phyloP scores from a whole-genome alignment of 148 eudicot genomes.

The Cornus suecica region DNA sequence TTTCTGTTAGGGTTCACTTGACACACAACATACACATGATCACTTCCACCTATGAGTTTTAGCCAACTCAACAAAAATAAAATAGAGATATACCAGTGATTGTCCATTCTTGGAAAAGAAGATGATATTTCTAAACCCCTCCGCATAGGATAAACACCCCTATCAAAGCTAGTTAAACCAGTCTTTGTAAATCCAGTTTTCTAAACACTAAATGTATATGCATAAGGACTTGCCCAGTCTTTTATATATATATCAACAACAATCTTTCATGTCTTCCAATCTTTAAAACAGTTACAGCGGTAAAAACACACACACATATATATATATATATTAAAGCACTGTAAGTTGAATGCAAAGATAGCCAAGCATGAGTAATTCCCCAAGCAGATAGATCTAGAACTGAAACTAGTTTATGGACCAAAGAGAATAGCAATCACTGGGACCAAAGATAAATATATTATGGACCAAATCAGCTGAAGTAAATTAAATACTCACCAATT shows the following conservation, averaged over 20 bases:
- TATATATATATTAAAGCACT: background rate
- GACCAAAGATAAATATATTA: background rate
- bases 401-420: constrained; percentile 2
- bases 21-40: too few species aligned
- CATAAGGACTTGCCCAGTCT: background rate
- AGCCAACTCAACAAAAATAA: too few species aligned
- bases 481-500: background rate
- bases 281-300: too few species aligned
- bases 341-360: background rate
- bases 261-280: background rate
- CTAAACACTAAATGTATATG: background rate
- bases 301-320: background rate
- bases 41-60: too few species aligned
- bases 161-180: background rate
- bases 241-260: background rate
- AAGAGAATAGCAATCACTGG: background rate
- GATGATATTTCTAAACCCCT: background rate
- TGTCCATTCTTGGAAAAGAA: too few species aligned
- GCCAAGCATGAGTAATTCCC: constrained; percentile 1
- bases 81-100: too few species aligned
- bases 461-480: too few species aligned
- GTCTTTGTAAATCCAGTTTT: background rate
- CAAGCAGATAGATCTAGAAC: constrained; percentile 12
- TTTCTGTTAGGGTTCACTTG: background rate
- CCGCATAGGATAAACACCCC: background rate